These are phyloP conservation scores for Pseudohalonectria lignicola DNA, from an alignment of 2,329 filamentous ascomycete species.

Conservation along the genomic window DNA sequence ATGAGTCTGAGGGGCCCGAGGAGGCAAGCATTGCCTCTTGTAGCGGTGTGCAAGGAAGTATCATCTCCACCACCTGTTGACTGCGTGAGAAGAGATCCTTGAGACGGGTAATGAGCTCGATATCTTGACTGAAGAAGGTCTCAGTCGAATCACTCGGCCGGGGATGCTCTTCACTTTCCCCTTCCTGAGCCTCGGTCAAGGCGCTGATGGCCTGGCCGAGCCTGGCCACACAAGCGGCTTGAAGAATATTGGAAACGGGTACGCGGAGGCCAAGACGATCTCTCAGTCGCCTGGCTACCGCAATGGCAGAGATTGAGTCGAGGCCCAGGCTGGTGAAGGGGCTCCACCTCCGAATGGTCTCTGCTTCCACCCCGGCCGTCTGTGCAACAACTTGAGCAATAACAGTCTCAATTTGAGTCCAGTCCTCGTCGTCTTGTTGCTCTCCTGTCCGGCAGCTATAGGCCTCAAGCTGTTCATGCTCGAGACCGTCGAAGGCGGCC, in stretches of 20 bases:
- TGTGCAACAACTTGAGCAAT: constrained; percentile 45
- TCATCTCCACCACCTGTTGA: constrained; percentile 10
- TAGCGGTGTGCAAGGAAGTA: constrained; percentile 75
- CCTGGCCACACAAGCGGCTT: constrained; percentile 52
- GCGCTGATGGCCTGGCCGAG: constrained; percentile 27
- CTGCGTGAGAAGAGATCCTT: no score
- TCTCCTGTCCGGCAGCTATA: constrained; percentile 22
- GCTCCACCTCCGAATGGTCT: constrained; percentile 47
- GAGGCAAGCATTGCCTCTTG: constrained; percentile 80
- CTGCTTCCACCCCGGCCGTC: constrained; percentile 30
- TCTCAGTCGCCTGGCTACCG: constrained; percentile 48
- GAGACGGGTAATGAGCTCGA: no score
- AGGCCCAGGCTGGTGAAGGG: constrained; percentile 72
- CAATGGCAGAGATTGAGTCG: constrained; percentile 75
- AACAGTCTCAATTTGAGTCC: constrained; percentile 42
- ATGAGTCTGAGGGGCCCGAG: constrained; percentile 34
- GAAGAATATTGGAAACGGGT: constrained; percentile 60
- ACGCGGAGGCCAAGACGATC: constrained; percentile 32
- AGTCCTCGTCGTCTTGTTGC: constrained; percentile 23
- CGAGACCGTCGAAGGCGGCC: constrained; percentile 32
- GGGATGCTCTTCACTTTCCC: no score
- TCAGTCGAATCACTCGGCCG: no score
- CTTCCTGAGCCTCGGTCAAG: no score
- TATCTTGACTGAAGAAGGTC: no score
- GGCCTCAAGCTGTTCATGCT: constrained; percentile 12